phyloP scores from a whole-genome alignment of 2,329 filamentous ascomycete genomes.

The Sclerotinia trifoliorum region DNA sequence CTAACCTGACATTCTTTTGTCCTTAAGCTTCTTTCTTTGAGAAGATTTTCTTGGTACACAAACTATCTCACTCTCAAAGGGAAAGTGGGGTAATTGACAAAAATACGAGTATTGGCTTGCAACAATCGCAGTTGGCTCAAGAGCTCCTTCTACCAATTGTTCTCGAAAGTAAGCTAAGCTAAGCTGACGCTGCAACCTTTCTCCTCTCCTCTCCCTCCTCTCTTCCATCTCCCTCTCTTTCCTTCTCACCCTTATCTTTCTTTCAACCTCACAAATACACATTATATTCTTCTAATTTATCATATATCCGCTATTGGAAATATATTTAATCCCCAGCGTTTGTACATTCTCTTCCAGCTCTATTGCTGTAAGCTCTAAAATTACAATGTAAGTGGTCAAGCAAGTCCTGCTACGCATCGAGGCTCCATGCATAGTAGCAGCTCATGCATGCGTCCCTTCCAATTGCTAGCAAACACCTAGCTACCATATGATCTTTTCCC shows the following conservation, averaged over 20 bases:
- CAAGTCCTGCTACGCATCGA: neutral
- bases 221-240: neutral
- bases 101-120: neutral
- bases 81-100: slow-evolving; percentile 8
- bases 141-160: neutral
- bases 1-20: too few relatives aligned
- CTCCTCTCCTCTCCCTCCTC: neutral
- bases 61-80: neutral
- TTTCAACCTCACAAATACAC: neutral
- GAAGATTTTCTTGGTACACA: neutral
- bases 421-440: neutral
- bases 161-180: neutral
- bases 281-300: neutral
- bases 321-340: neutral
- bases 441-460: neutral
- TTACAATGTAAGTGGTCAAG: neutral
- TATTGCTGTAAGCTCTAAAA: neutral
- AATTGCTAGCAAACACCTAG: neutral
- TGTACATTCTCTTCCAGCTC: neutral
- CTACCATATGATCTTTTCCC: neutral
- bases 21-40: too few relatives aligned
- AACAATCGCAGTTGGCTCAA: too few relatives aligned
- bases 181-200: neutral
- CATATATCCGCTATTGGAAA: neutral
- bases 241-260: neutral